These are phyloP conservation scores for Ogataea trehalophila DNA, from an alignment of 805 yeast species.

Conservation along the genomic window DNA sequence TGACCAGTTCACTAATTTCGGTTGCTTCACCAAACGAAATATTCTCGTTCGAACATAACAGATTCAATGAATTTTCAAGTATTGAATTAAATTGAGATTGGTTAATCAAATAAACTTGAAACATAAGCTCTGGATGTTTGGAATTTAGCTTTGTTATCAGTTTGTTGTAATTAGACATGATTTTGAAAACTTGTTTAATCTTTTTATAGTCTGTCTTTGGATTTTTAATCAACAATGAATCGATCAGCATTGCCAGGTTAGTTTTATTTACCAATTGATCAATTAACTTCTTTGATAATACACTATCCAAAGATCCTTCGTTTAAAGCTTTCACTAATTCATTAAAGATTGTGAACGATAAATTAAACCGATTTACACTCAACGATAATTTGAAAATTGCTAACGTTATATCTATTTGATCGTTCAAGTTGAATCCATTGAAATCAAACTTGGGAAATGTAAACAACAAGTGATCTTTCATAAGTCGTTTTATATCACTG, in stretches of 20 bases:
- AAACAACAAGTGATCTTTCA: no score
- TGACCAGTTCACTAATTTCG: slow-evolving; percentile 2
- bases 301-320: neutral
- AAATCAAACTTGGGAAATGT: no score
- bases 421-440: no score
- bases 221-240: slow-evolving; percentile 6
- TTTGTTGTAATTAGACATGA: slow-evolving; percentile 9
- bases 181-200: slow-evolving; percentile 4
- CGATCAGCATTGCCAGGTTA: no score
- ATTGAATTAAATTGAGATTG: slow-evolving; percentile 9
- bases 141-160: slow-evolving; percentile 6
- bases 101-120: slow-evolving; percentile 5
- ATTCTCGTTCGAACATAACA: neutral
- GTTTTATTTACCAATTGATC: slow-evolving; percentile 6
- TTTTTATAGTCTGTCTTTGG: slow-evolving; percentile 5
- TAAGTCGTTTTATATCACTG: no score
- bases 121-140: neutral
- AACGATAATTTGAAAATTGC: no score
- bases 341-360: slow-evolving; percentile 1
- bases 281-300: slow-evolving; percentile 5
- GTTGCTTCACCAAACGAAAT: neutral
- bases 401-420: no score
- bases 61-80: slow-evolving; percentile 6
- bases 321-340: slow-evolving; percentile 1
- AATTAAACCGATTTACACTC: no score